Evolutionary conservation across 805 yeast genomes (phyloP).

Genomic region (Starmerella bombicola): DNA sequence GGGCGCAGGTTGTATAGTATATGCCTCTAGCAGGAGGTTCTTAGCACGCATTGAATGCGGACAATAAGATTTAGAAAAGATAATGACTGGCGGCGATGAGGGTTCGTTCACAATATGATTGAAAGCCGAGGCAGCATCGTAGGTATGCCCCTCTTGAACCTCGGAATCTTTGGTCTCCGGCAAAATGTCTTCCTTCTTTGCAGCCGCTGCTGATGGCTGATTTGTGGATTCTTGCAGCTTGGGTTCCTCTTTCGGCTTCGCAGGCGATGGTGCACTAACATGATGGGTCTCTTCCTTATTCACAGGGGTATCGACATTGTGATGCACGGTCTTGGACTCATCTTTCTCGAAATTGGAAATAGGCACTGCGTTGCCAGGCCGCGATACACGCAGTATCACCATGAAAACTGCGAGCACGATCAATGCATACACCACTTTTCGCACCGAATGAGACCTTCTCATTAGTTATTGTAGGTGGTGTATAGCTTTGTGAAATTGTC

Average conservation of each 20-base stretch:
- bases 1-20: slow-evolving; percentile 61
- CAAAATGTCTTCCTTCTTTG: too few relatives aligned
- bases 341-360: not conserved
- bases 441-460: slow-evolving; percentile 10
- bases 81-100: slow-evolving; percentile 26
- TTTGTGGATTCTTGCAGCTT: too few relatives aligned
- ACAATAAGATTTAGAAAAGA: slow-evolving; percentile 46
- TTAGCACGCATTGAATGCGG: slow-evolving; percentile 70
- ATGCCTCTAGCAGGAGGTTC: slow-evolving; percentile 47
- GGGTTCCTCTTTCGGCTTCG: too few relatives aligned
- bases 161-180: too few relatives aligned
- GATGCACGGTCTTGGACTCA: not conserved
- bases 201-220: too few relatives aligned
- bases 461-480: too few relatives aligned
- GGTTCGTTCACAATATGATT: slow-evolving; percentile 3
- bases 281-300: not conserved
- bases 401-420: slow-evolving; percentile 10
- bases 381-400: slow-evolving; percentile 12
- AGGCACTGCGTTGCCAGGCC: slow-evolving; percentile 1
- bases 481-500: too few relatives aligned
- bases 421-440: slow-evolving; percentile 10
- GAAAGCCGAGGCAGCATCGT: slow-evolving; percentile 12
- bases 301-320: not conserved
- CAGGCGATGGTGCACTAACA: not conserved
- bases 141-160: slow-evolving; percentile 2